phyloP scores from a whole-genome alignment of 73 alveolate species.

The Blepharisma japonicum region DNA sequence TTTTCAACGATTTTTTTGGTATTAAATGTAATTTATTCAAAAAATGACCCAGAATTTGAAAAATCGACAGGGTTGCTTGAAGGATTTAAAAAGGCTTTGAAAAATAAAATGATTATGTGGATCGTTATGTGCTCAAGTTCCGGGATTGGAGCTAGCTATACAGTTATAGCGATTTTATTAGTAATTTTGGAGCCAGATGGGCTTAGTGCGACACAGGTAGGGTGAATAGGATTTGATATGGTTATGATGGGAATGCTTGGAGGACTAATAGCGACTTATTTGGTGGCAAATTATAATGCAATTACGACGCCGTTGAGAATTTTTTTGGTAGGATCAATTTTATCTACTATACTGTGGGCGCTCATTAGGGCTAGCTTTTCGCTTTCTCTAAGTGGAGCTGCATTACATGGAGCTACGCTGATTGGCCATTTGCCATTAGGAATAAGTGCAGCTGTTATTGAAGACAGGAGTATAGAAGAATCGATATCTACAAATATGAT shows the following conservation, averaged over 20 bases:
- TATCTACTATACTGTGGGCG: background rate
- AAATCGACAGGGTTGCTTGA: background rate
- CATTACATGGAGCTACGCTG: background rate
- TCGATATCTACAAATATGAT: slow-evolving; percentile 9
- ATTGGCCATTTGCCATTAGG: slow-evolving; percentile 5
- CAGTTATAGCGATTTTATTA: background rate
- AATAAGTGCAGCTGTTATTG: background rate
- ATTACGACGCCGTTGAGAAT: background rate
- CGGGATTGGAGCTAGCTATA: background rate
- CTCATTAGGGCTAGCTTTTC: background rate
- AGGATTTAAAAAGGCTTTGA: background rate
- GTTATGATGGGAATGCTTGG: background rate
- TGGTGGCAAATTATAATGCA: background rate
- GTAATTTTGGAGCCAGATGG: background rate
- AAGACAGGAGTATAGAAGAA: background rate
- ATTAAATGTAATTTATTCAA: background rate
- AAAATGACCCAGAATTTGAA: background rate
- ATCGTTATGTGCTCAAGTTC: background rate
- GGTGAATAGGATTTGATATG: background rate
- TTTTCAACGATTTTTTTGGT: background rate
- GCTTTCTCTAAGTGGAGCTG: background rate
- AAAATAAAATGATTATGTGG: background rate
- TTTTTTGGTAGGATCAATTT: background rate
- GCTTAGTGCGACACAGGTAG: background rate
- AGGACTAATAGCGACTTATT: background rate